Percentiles rank a stretch among this genome's conserved stretches.
phyloP scores from a whole-genome alignment of 2,329 filamentous ascomycete genomes.

The Diaporthe sp. region DNA sequence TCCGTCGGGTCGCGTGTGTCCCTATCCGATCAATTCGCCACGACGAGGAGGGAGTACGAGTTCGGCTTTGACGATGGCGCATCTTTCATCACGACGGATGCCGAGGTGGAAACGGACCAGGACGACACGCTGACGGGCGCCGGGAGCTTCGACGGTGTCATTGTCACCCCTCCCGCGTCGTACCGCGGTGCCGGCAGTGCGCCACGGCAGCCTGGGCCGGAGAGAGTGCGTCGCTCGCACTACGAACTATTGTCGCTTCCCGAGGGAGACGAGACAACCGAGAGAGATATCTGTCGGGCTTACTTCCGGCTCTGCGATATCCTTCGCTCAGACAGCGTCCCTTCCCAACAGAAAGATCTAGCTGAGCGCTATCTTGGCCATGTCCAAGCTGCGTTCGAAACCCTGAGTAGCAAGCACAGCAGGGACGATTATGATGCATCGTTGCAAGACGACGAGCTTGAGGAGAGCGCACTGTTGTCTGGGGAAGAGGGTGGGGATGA shows the following conservation, averaged over 20 bases:
- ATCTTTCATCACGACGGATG: constrained; percentile 54
- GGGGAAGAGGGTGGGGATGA: constrained; percentile 65
- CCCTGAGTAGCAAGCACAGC: constrained; percentile 59
- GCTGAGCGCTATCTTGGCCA: constrained; percentile 58
- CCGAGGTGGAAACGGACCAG: constrained; percentile 1
- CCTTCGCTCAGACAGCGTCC: constrained; percentile 60
- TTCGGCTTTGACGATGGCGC: constrained; percentile 64
- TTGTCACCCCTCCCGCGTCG: constrained; percentile 29
- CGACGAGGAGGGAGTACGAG: constrained; percentile 61
- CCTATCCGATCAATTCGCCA: constrained; percentile 62
- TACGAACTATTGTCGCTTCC: constrained; percentile 63
- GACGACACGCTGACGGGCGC: constrained; percentile 44
- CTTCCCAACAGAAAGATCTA: constrained; percentile 54
- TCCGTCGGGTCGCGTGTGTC: constrained; percentile 61
- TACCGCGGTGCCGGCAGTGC: background rate
- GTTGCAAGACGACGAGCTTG: constrained; percentile 57
- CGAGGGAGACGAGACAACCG: constrained; percentile 47
- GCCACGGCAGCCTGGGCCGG: background rate
- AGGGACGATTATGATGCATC: constrained; percentile 58
- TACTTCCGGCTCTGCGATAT: constrained; percentile 61
- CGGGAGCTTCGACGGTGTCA: constrained; percentile 37
- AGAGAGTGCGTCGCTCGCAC: constrained; percentile 33
- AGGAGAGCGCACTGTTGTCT: constrained; percentile 45
- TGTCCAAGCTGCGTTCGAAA: constrained; percentile 62
- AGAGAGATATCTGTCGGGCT: constrained; percentile 54